These are phyloP conservation scores for Paraconiothyrium sp. DNA, from an alignment of 2,329 filamentous ascomycete species.

Conservation along the genomic window DNA sequence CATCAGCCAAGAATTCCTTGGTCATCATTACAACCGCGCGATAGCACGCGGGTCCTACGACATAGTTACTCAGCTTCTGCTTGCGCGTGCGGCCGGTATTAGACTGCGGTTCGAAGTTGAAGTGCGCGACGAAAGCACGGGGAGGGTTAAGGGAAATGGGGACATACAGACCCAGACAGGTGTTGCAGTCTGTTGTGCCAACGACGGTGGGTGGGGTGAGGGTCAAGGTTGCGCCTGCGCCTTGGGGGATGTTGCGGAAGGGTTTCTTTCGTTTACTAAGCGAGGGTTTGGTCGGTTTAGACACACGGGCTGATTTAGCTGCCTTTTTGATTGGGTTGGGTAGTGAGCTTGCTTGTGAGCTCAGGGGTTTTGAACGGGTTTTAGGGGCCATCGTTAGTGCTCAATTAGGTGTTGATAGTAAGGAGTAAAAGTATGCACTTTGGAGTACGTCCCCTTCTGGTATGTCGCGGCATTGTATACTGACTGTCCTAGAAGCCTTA, in stretches of 20 bases:
- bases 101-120: neutral
- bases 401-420: neutral
- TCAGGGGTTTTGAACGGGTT: neutral
- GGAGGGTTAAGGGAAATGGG: neutral
- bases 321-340: neutral
- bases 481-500: neutral
- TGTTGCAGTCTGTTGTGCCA: constrained; percentile 3
- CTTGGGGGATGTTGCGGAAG: neutral
- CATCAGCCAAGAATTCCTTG: neutral
- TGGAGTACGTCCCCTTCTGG: neutral
- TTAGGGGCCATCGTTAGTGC: neutral
- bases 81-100: neutral
- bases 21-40: constrained; percentile 7
- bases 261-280: neutral
- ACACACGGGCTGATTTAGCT: neutral
- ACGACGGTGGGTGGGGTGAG: neutral
- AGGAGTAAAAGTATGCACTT: neutral
- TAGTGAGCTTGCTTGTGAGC: neutral
- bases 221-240: neutral
- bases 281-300: neutral
- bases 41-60: neutral
- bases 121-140: constrained; percentile 1
- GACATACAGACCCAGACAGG: neutral
- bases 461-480: neutral
- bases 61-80: neutral